These are phyloP conservation scores for Pseudocercospora crystallina DNA, from an alignment of 2,329 filamentous ascomycete genomes.

Conservation along the genomic window DNA sequence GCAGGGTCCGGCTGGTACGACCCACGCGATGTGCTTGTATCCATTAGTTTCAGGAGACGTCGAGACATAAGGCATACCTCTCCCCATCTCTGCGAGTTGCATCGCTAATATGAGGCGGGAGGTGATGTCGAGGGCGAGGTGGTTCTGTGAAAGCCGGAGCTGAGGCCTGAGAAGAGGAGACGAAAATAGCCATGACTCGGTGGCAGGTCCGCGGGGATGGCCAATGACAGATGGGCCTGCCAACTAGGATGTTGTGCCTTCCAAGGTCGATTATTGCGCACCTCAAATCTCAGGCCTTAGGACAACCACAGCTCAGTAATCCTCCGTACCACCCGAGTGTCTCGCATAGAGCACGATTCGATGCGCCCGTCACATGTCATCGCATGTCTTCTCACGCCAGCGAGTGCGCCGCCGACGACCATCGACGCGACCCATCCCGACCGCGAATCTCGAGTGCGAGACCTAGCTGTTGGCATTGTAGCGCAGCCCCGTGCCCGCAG, in stretches of 20 bases:
- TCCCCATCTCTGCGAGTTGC: too few species aligned
- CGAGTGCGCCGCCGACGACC: neutral
- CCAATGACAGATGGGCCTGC: neutral
- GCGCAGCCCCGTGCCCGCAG: neutral
- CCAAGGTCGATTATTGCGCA: too few species aligned
- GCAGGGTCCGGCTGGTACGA: too few species aligned
- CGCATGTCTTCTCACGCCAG: neutral
- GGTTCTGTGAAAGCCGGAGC: too few species aligned
- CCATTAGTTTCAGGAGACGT: too few species aligned
- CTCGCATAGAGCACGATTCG: neutral
- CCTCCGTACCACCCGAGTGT: neutral
- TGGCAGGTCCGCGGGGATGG: neutral
- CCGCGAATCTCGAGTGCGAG: neutral
- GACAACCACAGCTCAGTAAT: neutral
- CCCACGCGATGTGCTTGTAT: too few species aligned
- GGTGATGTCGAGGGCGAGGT: too few species aligned
- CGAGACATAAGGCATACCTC: too few species aligned
- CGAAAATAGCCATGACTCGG: neutral
- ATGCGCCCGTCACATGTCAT: conserved; percentile 7
- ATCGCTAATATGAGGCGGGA: too few species aligned
- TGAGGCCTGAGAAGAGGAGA: neutral
- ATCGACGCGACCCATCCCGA: neutral
- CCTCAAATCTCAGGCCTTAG: neutral
- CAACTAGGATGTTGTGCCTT: neutral
- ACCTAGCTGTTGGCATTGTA: neutral